Evolutionary conservation across 2,329 filamentous ascomycete genomes (phyloP), one percentile per base, ranked within the genome.

Genomic region (Trichophyton verrucosum): DNA sequence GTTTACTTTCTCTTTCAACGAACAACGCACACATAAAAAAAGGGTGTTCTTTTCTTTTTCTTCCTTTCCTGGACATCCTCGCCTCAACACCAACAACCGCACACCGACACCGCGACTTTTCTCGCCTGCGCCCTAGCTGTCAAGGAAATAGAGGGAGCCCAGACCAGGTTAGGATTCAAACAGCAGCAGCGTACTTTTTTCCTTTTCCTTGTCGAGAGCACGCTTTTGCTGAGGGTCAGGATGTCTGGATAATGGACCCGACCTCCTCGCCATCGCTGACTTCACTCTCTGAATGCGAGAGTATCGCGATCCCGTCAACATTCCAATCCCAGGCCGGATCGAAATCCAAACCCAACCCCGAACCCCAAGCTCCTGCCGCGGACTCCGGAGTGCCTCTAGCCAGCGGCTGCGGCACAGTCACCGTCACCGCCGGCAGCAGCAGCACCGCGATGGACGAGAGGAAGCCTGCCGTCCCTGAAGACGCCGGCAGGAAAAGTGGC

Each of bases 211-310:
- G 44, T 27, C 44, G 46, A 11, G 46, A 27, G 20, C 22, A 3
- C 40, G 40, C n/a, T 44, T 42, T 27, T 27, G 22, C 9, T 27
- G 24, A 33, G 24, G 17, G 17, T 27, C 17, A 40, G 11, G 36
- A 57, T 57, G 53, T 57, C 30, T 30, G 53, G 20, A 57, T 57
- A 49, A 57, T 57, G 53, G 53, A 56, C 33, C 24, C 33, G 51
- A 9, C 51, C n/a, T 60, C 49, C 47, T 61, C 49, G 58, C 58
- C 60, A 17, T 47, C 59, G 8, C 57, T 55, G 33, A 61, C 62
- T 40, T 56, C 49, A 55, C 38, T 61, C 46, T 57, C 58, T 61
- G 58, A 61, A 30, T 64, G 61, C 46, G 63, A 64, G 57, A 64
- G 60, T 58, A 44, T 63, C 47, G 56, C 60, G 11, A 62, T 59